Evolutionary conservation across 2,329 filamentous ascomycete species (phyloP).

Genomic region (Hypoxylon sp.): DNA sequence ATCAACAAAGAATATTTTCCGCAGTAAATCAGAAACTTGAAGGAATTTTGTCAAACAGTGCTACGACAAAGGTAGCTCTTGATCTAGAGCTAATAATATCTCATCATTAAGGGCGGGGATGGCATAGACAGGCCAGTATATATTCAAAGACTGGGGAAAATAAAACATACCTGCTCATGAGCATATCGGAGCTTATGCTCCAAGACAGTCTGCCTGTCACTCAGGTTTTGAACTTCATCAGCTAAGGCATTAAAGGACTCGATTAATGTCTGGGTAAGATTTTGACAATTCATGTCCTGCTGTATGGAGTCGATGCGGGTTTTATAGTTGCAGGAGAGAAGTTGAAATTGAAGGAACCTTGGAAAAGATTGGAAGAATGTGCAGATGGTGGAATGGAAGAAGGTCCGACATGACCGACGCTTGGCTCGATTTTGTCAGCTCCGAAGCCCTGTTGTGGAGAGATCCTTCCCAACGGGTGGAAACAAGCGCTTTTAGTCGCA

Average conservation of each 20-base stretch:
- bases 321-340: slow-evolving; percentile 11
- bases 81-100: slow-evolving; percentile 84
- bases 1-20: slow-evolving; percentile 23
- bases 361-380: slow-evolving; percentile 21
- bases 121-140: neutral
- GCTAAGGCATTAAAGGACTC: slow-evolving; percentile 76
- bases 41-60: slow-evolving; percentile 72
- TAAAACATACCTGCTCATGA: slow-evolving; percentile 71
- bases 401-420: slow-evolving; percentile 21
- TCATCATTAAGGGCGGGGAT: slow-evolving; percentile 58
- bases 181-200: slow-evolving; percentile 77
- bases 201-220: slow-evolving; percentile 74
- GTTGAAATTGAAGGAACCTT: slow-evolving; percentile 9
- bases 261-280: slow-evolving; percentile 69
- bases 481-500: slow-evolving; percentile 1
- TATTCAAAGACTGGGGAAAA: slow-evolving; percentile 46
- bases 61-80: slow-evolving; percentile 72
- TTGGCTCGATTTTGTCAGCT: slow-evolving; percentile 14
- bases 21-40: slow-evolving; percentile 59
- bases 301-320: slow-evolving; percentile 3
- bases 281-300: slow-evolving; percentile 60
- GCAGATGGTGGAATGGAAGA: slow-evolving; percentile 10
- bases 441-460: slow-evolving; percentile 23
- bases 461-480: slow-evolving; percentile 1
- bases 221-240: slow-evolving; percentile 74